Evolutionary conservation across 345 rosid species (phyloP).

Genomic region (Gossypium australe): DNA sequence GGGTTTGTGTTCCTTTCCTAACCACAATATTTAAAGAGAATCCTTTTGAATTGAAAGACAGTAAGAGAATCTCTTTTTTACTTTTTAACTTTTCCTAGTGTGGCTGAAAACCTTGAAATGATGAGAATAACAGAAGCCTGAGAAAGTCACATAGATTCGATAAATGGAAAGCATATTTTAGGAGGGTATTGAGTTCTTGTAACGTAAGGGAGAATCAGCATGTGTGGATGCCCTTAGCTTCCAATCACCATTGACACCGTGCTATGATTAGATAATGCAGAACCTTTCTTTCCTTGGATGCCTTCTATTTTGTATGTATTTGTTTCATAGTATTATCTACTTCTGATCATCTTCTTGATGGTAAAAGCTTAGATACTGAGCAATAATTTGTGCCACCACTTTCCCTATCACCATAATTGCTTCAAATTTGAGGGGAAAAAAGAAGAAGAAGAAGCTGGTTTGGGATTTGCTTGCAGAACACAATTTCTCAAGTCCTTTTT

Average conservation of each 20-base stretch:
- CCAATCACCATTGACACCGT: slow-evolving; percentile 18
- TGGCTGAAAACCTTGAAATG: not conserved
- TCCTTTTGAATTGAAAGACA: slow-evolving; percentile 4
- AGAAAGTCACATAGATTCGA: slow-evolving; percentile 18
- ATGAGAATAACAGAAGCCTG: not conserved
- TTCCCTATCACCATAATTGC: no score
- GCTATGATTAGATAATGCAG: slow-evolving; percentile 19
- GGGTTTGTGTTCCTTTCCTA: slow-evolving; percentile 6
- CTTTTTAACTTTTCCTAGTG: not conserved
- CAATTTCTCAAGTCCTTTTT: slow-evolving; percentile 16
- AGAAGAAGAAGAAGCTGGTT: no score
- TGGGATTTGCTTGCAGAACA: slow-evolving; percentile 21
- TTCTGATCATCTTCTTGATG: slow-evolving; percentile 23
- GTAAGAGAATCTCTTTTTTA: slow-evolving; percentile 8
- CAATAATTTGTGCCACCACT: not conserved
- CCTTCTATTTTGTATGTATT: slow-evolving; percentile 9
- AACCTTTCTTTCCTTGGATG: slow-evolving; percentile 24
- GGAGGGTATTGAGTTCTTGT: slow-evolving; percentile 20
- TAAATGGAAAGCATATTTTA: slow-evolving; percentile 17
- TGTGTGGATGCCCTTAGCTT: slow-evolving; percentile 23
- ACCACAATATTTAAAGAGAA: not conserved
- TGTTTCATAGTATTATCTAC: not conserved
- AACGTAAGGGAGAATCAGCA: slow-evolving; percentile 17
- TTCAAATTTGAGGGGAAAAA: no score
- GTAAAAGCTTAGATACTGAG: slow-evolving; percentile 18